Base-by-base conservation (phyloP, 179 eudicot species). In the Beta macrorhiza region DNA sequence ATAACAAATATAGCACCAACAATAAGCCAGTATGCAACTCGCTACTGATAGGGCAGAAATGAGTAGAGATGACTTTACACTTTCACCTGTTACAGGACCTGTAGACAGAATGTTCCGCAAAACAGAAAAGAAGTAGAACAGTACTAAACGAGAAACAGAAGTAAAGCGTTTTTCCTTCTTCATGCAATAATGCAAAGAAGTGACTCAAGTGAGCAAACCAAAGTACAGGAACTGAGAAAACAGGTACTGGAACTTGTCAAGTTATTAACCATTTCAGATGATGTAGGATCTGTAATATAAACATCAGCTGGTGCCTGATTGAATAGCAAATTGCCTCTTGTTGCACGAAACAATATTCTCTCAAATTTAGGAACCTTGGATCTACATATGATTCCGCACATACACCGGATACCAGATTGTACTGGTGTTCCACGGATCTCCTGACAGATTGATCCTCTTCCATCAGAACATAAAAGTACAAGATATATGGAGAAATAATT, bases 301-400 rank as follows among this genome's bases (percentile, higher is more conserved):
- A 92, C 97, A 81, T 96, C 97, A 42, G 93, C 92, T 62, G 91
- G 87, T 58, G 98, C 91, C 87, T 96, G 99, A 89, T 96, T 92
- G 90, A 96, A 96, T 86, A 94, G 91, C 98, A 96, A 88, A 82
- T 96, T 96, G 64, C 99, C 99, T 83, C 99, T 96, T 55, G 99
- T 96, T 71, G 99, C 95, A 81, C 99, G 99, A 83, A 96, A 96
- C 86, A 96, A 75, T 91, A 96, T 94, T 82, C 99, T 90, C 87
- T 96, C 99, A 88, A 96, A 96, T 78, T 83, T 87, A 68, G 88
- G 90, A 84, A 79, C 90, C 84, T 91, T 93, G 74, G 94, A 90
- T 88, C 91, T 91, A 89, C 90, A 84, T 53, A 96, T 94, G 58
- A 96, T 94, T 73, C 99, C 99, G 87, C 98, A 90, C 68, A 96